These are phyloP conservation scores for Scheffersomyces stambukii DNA, from an alignment of 1,139 yeast species.

Conservation along the genomic window DNA sequence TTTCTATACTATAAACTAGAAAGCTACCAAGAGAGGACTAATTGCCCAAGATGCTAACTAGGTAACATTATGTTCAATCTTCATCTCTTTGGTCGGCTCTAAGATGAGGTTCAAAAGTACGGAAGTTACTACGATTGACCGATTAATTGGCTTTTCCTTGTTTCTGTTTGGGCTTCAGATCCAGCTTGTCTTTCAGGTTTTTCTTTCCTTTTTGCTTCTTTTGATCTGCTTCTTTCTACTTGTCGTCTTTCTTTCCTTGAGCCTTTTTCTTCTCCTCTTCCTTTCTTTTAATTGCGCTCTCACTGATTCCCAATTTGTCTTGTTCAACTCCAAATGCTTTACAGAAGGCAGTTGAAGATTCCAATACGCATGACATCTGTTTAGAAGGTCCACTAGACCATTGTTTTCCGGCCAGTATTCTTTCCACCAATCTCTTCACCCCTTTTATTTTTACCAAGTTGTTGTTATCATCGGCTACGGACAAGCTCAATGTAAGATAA, in stretches of 20 bases:
- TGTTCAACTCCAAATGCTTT: constrained; percentile 16
- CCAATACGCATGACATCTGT: constrained; percentile 15
- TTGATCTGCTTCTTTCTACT: neutral
- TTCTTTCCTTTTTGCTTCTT: neutral
- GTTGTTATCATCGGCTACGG: constrained; percentile 34
- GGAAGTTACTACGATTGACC: too few species aligned
- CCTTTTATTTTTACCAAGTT: constrained; percentile 19
- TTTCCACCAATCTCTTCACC: constrained; percentile 3
- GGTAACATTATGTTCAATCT: too few species aligned
- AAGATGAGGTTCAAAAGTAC: too few species aligned
- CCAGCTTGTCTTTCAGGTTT: constrained; percentile 2
- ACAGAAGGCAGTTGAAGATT: constrained; percentile 16
- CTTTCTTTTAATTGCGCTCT: constrained; percentile 2
- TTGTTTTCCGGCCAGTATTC: constrained; percentile 1
- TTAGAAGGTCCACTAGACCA: constrained; percentile 1
- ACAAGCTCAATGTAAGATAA: constrained; percentile 27
- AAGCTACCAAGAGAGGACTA: too few species aligned
- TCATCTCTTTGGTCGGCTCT: too few species aligned
- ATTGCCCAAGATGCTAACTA: too few species aligned
- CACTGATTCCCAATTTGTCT: constrained; percentile 6
- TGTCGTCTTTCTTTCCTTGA: constrained; percentile 1
- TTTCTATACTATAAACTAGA: too few species aligned
- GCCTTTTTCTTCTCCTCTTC: neutral
- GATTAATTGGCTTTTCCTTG: too few species aligned
- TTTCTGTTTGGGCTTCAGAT: neutral